Base-by-base conservation (phyloP, 768 basidiomycete genomes). In the Neoboletus brunneissimus region DNA sequence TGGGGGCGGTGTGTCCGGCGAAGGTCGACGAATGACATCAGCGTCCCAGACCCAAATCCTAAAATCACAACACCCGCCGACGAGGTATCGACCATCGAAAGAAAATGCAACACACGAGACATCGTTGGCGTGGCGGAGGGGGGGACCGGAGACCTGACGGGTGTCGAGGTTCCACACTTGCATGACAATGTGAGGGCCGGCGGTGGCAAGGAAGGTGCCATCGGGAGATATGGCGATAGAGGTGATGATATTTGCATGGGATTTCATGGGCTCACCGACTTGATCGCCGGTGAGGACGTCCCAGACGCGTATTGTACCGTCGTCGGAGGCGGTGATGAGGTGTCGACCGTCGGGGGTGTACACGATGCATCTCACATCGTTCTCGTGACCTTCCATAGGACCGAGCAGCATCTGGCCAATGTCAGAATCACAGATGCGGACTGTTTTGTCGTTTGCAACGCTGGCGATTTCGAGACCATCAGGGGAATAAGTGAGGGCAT, bases 401-500 rank as follows among this genome's bases (percentile, higher is more conserved):
- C 57, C 62, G 35, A 65, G 49, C 6, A 68, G 55, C 50, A 62
- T 61, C 55, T 79, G 76, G 53, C 81, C 80, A 47, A 66, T 65
- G 59, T 70, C 70, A 6, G 70, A 45, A 53, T 72, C 64, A 49
- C 72, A 73, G 48, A 72, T 53, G 54, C 71, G 67, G 27, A 71
- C 56, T 1, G 71, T 67, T 31, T 62, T 65, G 64, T 72, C 72
- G 53, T 64, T 68, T 23, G 72, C 64, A 9, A 63, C 67, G 61
- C 65, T 69, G 43, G 63, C 66, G 57, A 69, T 69, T 42, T 70
- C 67, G 64, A 67, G 67, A 29, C 67, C 65, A 25, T 69, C 67
- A 34, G 67, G 67, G 53, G 60, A 60, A 23, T 57, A 82, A 74
- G 83, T 50, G 81, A 69, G 61, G 55, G 67, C 58, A 49, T 69